Conservation (phyloP, 2,329 filamentous ascomycete species). For the Beauveria sp. region DNA sequence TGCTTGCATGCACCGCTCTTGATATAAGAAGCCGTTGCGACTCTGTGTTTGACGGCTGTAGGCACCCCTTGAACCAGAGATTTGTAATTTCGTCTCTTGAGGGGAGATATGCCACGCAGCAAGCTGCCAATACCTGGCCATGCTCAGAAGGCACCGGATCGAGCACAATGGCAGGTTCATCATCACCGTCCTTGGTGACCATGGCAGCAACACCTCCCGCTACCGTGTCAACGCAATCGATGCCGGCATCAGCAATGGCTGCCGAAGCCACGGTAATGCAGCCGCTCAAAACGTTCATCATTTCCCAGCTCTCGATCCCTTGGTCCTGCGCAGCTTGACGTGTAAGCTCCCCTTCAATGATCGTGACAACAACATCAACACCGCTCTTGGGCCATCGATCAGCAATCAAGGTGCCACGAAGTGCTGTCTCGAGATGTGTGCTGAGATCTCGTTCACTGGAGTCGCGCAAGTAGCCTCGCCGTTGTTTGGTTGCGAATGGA, state of each 20-base stretch:
- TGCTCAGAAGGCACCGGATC: slow-evolving; percentile 83
- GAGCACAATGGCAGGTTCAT: slow-evolving; percentile 49
- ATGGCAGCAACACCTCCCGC: slow-evolving; percentile 83
- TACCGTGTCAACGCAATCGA: slow-evolving; percentile 89
- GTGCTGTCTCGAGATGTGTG: slow-evolving; percentile 82
- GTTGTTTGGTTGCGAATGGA: slow-evolving; percentile 77
- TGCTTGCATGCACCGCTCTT: slow-evolving; percentile 34
- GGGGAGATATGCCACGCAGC: slow-evolving; percentile 84
- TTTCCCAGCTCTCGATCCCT: slow-evolving; percentile 65
- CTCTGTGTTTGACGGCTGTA: slow-evolving; percentile 32
- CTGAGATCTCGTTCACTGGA: slow-evolving; percentile 80
- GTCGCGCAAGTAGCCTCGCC: slow-evolving; percentile 81
- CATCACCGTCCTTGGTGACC: slow-evolving; percentile 36
- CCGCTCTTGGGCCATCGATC: slow-evolving; percentile 98
- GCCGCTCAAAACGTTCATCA: slow-evolving; percentile 85
- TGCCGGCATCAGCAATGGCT: slow-evolving; percentile 87
- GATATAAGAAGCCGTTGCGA: slow-evolving; percentile 29
- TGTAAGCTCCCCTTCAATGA: slow-evolving; percentile 89
- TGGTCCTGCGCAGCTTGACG: slow-evolving; percentile 39
- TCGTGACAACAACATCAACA: slow-evolving; percentile 87
- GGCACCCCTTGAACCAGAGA: slow-evolving; percentile 78
- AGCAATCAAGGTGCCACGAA: slow-evolving; percentile 83
- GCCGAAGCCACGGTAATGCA: slow-evolving; percentile 93
- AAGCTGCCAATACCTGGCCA: slow-evolving; percentile 67
- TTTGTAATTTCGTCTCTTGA: slow-evolving; percentile 86